Evolutionary conservation across 257 asterid species (phyloP), one percentile per base, ranked within the genome.

Genomic region (Ilex asprella): DNA sequence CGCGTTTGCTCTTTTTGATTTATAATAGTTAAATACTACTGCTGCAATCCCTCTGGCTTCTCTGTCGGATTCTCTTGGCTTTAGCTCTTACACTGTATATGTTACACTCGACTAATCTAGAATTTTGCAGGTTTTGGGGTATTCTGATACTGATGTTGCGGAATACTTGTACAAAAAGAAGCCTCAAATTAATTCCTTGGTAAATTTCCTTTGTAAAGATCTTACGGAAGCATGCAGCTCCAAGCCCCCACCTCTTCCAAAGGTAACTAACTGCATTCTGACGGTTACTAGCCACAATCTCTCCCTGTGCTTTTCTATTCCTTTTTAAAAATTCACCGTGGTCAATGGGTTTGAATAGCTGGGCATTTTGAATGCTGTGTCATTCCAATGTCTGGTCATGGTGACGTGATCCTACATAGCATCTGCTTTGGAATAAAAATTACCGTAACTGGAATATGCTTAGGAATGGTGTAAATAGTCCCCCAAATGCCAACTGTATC

Each of bases 131-230:
- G 91, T 89, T 68, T 69, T 93, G 86, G 99, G 97, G 31, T 89
- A 89, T 80, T 83, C 88, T 41, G 97, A 93, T 68, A 89, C 97
- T 1, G 99, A 93, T 82, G 90, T 73, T 67, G 99, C 99, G 39
- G 99, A 93, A 74, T 82, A 85, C 75, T 55, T 93, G 39, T 93
- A 79, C 39, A 84, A 76, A 60, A 80, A 70, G 56, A 87, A 79
- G 62, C 96, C 97, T 51, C 69, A 72, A 67, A 75, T 83, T 54
- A 77, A 82, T 62, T 74, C 92, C 62, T 74, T 89, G 75, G 78
- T 73, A 16, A 84, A 70, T 60, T 89, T 70, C 66, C 79, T 85
- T 44, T 93, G 99, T 67, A 81, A 93, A 79, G 95, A 93, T 72
- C 88, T 93, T 35, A 89, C 97, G n/a, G 73, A 70, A 53, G 86